These are phyloP conservation scores for Pleurotus citrinopileatus DNA, from an alignment of 768 basidiomycete species.

Conservation along the genomic window DNA sequence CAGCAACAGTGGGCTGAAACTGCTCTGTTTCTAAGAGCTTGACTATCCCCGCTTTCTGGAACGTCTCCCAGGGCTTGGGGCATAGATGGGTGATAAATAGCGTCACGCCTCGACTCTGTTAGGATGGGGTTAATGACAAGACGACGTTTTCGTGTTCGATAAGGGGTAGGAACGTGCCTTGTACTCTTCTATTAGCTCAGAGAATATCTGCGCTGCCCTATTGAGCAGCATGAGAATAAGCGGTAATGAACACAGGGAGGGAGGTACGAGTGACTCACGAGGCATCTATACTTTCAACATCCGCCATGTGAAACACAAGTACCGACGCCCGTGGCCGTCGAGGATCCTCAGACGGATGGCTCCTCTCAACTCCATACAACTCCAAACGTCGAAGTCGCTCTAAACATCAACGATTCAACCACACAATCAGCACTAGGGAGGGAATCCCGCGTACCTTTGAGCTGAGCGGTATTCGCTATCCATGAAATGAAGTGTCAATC, in stretches of 20 bases:
- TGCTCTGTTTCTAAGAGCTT: conserved; percentile 46
- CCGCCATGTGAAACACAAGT: conserved; percentile 90
- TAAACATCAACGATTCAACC: conserved; percentile 20
- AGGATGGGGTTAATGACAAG: not conserved
- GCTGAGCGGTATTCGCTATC: conserved; percentile 92
- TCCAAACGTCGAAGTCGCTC: conserved; percentile 85
- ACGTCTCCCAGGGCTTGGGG: conserved; percentile 34
- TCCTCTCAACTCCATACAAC: conserved; percentile 74
- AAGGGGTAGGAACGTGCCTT: too few species aligned
- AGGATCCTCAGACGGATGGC: conserved; percentile 89
- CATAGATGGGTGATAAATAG: conserved; percentile 52
- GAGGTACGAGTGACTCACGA: conserved; percentile 54
- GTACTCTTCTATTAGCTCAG: conserved; percentile 78
- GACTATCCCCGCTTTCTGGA: conserved; percentile 49
- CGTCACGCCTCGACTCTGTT: conserved; percentile 47
- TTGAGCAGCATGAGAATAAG: not conserved
- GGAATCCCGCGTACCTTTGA: conserved; percentile 79
- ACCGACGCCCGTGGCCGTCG: conserved; percentile 69
- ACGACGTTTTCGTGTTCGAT: too few species aligned
- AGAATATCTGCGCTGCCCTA: conserved; percentile 83
- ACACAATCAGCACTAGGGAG: not conserved
- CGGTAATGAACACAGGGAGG: too few species aligned
- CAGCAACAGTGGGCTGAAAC: conserved; percentile 47
- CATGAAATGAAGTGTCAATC: not conserved
- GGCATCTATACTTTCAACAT: conserved; percentile 89